phyloP scores from a whole-genome alignment of 768 basidiomycete species.

The Lactarius vividus region DNA sequence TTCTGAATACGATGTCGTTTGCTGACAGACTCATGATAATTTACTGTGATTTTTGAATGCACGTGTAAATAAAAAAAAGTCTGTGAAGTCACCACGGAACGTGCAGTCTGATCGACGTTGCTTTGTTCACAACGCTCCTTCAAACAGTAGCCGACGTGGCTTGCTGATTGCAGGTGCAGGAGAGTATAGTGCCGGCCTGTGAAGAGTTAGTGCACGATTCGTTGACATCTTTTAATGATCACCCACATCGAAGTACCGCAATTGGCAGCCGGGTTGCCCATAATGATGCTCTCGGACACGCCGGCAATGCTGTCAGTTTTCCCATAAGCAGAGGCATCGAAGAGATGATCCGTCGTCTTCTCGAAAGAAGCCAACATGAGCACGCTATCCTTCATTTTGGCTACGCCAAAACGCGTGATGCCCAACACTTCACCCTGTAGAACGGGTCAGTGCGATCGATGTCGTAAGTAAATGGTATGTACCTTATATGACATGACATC shows the following conservation, averaged over 20 bases:
- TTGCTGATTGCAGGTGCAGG: constrained; percentile 39
- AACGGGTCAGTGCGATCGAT: constrained; percentile 1
- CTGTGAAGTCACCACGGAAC: neutral
- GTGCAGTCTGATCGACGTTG: neutral
- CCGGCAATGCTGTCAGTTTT: constrained; percentile 95
- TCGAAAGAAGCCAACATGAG: constrained; percentile 99
- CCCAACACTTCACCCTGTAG: constrained; percentile 91
- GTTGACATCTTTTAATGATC: neutral
- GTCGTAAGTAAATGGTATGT: constrained; percentile 14
- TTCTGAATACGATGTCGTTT: constrained; percentile 4
- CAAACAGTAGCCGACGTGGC: constrained; percentile 40
- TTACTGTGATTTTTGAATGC: constrained; percentile 2
- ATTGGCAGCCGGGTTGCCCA: constrained; percentile 94
- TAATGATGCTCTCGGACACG: constrained; percentile 99
- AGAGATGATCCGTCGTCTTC: constrained; percentile 98
- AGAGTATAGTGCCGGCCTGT: constrained; percentile 41
- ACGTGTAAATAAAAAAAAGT: constrained; percentile 14
- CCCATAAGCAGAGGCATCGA: constrained; percentile 94
- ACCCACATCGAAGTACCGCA: constrained; percentile 92
- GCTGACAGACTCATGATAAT: constrained; percentile 8
- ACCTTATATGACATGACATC: constrained; percentile 99
- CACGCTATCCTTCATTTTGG: constrained; percentile 99
- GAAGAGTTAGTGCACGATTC: neutral
- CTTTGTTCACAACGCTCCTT: constrained; percentile 36
- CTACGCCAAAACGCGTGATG: constrained; percentile 97